Base-by-base conservation (phyloP, 768 basidiomycete genomes). In the Sistotremastrum niveocremeum region DNA sequence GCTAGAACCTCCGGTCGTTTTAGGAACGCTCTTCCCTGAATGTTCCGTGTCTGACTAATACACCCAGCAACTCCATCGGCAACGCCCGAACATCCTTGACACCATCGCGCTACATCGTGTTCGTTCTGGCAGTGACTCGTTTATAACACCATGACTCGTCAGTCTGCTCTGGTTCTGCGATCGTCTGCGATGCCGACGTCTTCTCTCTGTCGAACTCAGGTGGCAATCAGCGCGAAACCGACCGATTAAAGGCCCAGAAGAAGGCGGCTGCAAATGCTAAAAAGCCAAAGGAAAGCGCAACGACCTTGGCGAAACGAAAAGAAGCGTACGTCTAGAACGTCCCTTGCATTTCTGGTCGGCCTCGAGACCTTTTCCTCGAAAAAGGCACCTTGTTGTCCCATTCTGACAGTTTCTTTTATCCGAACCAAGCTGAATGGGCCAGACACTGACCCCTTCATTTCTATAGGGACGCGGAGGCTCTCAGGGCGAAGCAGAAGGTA, bases 221-320 rank as follows among this genome's bases (percentile, higher is more conserved):
- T 11, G 51, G 51, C 20, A 52, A 52, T 39, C 51, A 52, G 43
- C 45, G 51, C 10, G 51, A 52, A 5, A 41, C 28, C 10, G 51
- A 46, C 35, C 39, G 51, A 10, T 48, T 37, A 10, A 46, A 47
- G 45, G 49, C 49, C 6, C 49, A 49, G 41, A 52, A 52, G 49
- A 52, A 52, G 43, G 32, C 41, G 3, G 49, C 35, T 8, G 45
- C 39, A 29, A 38, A 39, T 35, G 39, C 34, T 10, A 52, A 50
- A 37, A 41, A 35, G 12, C 51, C 51, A 20, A 52, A 50, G 34
- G 49, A 52, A 43, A 47, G 45, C 42, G 46, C 37, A 11, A 29
- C 49, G 32, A 39, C 35, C 8, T 42, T 52, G 12, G 45, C 46
- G 49, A 46, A 46, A 31, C 49, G 49, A 20, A 49, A 41, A 39